Evolutionary conservation across 2,329 filamentous ascomycete species (phyloP).

Genomic region (Byssothecium circinans): DNA sequence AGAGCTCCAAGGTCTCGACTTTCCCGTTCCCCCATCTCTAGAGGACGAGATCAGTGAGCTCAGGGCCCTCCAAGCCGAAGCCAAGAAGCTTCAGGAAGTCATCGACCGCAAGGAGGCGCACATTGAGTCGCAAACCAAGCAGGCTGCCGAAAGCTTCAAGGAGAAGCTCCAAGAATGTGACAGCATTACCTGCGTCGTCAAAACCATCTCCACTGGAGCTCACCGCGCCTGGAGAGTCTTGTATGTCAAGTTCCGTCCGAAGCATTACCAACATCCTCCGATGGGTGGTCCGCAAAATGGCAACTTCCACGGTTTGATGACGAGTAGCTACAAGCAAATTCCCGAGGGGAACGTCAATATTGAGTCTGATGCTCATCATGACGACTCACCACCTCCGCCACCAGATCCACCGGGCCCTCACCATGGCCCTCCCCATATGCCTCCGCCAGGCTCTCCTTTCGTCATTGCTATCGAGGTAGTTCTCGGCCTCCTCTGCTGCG

Average conservation of each 20-base stretch:
- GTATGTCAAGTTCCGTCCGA: conserved; percentile 32
- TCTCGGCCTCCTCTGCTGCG: conserved; percentile 48
- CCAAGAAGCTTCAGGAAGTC: conserved; percentile 41
- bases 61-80: conserved; percentile 42
- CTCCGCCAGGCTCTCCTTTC: conserved; percentile 28
- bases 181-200: conserved; percentile 47
- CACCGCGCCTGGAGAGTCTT: conserved; percentile 37
- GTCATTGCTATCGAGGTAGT: conserved; percentile 50
- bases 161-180: conserved; percentile 48
- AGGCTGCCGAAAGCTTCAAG: conserved; percentile 37
- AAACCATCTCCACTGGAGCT: conserved; percentile 42
- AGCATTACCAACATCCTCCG: conserved; percentile 14
- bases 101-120: conserved; percentile 40
- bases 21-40: conserved; percentile 18
- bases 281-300: conserved; percentile 34
- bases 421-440: conserved; percentile 13
- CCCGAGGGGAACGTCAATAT: conserved; percentile 12
- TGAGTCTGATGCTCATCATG: neutral
- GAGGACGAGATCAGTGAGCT: conserved; percentile 48
- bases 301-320: conserved; percentile 23
- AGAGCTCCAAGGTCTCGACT: conserved; percentile 8
- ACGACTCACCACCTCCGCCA: conserved; percentile 10
- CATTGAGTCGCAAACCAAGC: conserved; percentile 35
- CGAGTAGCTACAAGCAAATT: conserved; percentile 16
- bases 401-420: conserved; percentile 1